A percentile compares a stretch with the other conserved stretches of the same genome.
Evolutionary conservation across 116 monocot genomes (phyloP).

Genomic region (Phalaenopsis hybrid): DNA sequence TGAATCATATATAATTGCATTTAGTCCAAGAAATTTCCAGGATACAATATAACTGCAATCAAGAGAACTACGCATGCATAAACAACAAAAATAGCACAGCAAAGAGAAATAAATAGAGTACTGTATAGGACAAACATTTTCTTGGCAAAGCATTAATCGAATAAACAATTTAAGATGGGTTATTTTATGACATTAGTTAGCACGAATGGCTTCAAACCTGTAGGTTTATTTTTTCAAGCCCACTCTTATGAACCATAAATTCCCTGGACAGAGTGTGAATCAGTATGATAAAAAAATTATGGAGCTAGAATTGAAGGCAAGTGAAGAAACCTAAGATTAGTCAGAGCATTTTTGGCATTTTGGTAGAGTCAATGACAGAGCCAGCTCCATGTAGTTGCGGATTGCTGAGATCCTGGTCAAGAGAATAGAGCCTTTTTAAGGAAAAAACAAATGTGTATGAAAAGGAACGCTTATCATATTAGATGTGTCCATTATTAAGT

Average conservation of each 20-base stretch:
- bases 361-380: conserved; percentile 24
- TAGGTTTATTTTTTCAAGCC: no score
- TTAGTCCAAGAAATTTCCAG: background rate
- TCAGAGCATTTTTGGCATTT: conserved; percentile 27
- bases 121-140: background rate
- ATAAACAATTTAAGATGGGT: background rate
- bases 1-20: background rate
- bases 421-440: background rate
- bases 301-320: background rate
- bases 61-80: background rate
- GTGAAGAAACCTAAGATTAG: background rate
- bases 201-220: no score
- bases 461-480: background rate
- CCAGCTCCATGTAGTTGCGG: conserved; percentile 24
- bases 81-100: background rate
- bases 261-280: conserved; percentile 24
- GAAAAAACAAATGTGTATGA: background rate
- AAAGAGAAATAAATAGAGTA: background rate
- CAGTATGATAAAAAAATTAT: background rate
- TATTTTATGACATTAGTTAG: background rate
- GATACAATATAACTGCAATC: background rate
- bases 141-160: background rate
- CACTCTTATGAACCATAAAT: no score
- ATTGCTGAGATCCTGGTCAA: conserved; percentile 30
- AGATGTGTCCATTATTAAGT: background rate